A percentile compares a stretch with the other conserved stretches of the same genome.
Conservation (phyloP, 2,329 filamentous ascomycete species). For the Malbranchea zuffiana region DNA sequence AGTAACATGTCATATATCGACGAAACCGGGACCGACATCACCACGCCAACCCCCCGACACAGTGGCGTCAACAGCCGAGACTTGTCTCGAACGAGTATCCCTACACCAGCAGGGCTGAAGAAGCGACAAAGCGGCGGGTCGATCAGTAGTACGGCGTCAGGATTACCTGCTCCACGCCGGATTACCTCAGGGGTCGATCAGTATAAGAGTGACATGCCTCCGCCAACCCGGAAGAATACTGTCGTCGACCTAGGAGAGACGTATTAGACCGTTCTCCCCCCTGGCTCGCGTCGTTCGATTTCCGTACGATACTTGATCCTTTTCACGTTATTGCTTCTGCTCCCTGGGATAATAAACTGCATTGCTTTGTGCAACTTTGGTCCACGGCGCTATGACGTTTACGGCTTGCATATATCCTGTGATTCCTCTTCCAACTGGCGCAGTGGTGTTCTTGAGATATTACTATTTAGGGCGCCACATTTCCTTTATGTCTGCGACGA, state of each 20-base stretch:
- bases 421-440: neutral
- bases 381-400: constrained; percentile 7
- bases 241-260: constrained; percentile 12
- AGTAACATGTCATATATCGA: constrained; percentile 48
- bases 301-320: neutral
- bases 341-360: no score
- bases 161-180: constrained; percentile 31
- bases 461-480: no score
- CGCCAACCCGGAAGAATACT: constrained; percentile 29
- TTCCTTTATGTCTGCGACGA: no score
- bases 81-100: constrained; percentile 36
- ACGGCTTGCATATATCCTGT: constrained; percentile 8
- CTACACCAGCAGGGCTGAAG: constrained; percentile 39
- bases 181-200: constrained; percentile 28
- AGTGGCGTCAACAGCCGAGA: constrained; percentile 31
- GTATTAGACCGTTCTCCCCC: constrained; percentile 8
- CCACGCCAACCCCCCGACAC: constrained; percentile 35
- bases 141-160: constrained; percentile 27
- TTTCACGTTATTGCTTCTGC: neutral
- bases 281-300: neutral
- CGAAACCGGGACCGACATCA: constrained; percentile 41
- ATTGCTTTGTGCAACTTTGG: constrained; percentile 2
- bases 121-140: constrained; percentile 42
- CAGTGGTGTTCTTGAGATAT: no score
- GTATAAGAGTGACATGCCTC: constrained; percentile 37